Evolutionary conservation across 495 filamentous ascomycete species (phyloP).

Genomic region (Chaetomium fimeti): DNA sequence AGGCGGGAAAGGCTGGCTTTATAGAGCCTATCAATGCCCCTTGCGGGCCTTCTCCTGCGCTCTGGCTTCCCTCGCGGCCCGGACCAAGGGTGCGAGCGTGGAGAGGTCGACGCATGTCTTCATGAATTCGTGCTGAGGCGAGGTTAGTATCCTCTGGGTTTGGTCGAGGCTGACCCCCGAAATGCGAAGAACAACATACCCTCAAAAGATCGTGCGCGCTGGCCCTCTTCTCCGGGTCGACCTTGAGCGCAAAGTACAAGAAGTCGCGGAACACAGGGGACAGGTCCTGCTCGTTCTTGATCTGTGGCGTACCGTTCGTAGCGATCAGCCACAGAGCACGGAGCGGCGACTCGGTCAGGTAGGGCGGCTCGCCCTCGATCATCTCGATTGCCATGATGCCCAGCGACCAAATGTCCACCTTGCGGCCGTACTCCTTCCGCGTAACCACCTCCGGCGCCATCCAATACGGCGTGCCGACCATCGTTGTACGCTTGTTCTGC

Average conservation of each 20-base stretch:
- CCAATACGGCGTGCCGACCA: slow-evolving; percentile 99
- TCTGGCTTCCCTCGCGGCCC: slow-evolving; percentile 76
- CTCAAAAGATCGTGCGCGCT: slow-evolving; percentile 89
- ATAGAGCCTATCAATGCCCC: slow-evolving; percentile 31
- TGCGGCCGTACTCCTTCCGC: slow-evolving; percentile 94
- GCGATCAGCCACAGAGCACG: slow-evolving; percentile 94
- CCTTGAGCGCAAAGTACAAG: slow-evolving; percentile 84
- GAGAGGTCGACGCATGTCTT: slow-evolving; percentile 67
- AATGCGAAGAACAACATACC: slow-evolving; percentile 53
- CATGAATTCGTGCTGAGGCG: slow-evolving; percentile 85
- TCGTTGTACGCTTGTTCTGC: slow-evolving; percentile 95
- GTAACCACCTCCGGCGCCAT: slow-evolving; percentile 99
- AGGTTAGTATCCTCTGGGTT: slow-evolving; percentile 5
- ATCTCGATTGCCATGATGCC: slow-evolving; percentile 99
- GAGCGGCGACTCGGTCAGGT: slow-evolving; percentile 91
- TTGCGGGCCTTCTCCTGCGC: slow-evolving; percentile 80
- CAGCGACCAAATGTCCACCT: slow-evolving; percentile 97
- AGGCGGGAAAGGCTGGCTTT: neutral
- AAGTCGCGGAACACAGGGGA: slow-evolving; percentile 84
- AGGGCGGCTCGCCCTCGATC: slow-evolving; percentile 98
- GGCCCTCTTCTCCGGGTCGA: slow-evolving; percentile 93
- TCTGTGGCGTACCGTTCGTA: slow-evolving; percentile 90
- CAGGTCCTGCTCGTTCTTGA: slow-evolving; percentile 87
- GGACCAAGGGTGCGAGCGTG: slow-evolving; percentile 72
- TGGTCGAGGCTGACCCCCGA: neutral